Evolutionary conservation across 2,329 filamentous ascomycete species (phyloP), one percentile per base, ranked within the genome.

Genomic region (Alternaria infectoria): DNA sequence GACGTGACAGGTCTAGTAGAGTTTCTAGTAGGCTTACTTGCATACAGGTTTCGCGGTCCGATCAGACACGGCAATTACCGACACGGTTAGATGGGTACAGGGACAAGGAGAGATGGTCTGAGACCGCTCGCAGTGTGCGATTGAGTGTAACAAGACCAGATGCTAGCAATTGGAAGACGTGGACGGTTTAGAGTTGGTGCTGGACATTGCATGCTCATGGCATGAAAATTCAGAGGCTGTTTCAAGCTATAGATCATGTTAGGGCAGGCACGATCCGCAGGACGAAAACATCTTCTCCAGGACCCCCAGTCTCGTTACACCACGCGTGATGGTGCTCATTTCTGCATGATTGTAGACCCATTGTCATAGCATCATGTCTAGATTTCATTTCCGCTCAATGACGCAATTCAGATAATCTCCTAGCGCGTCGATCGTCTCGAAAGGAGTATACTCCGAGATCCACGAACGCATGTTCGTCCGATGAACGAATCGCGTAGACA

Each of bases 21-120:
- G 19, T 0, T 54, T 54, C 51, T 44, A 44, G 51, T 40, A 21
- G 51, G 32, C 54, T 56, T 23, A 32, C 54, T 46, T 46, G 43
- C 54, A 47, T 47, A 28, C 26, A 17, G 45, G 43, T 28, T 44
- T 62, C 59, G 55, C 59, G 59, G 59, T 54, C 59, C 59, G 59
- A 59, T 57, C 49, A 30, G 28, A 28, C 55, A 12, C 59, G 59
- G 59, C 32, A 50, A 30, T 50, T 54, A 26, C 59, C 59, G 55
- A 54, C 36, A 9, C 49, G 46, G 40, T 50, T 43, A 46, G 40
- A 45, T 43, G 36, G 55, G 6, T 26, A 19, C 54, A 19, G 54
- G 49, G 19, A n/a, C 45, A 25, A 19, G 28, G 19, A 32, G 28
- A 52, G 28, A n/a, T 36, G 49, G 32, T 7, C 49, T 36, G 49